Evolutionary conservation across 108 stramenopile species (phyloP), one percentile per base, ranked within the genome.

Genomic region (Cyclotella cryptica): DNA sequence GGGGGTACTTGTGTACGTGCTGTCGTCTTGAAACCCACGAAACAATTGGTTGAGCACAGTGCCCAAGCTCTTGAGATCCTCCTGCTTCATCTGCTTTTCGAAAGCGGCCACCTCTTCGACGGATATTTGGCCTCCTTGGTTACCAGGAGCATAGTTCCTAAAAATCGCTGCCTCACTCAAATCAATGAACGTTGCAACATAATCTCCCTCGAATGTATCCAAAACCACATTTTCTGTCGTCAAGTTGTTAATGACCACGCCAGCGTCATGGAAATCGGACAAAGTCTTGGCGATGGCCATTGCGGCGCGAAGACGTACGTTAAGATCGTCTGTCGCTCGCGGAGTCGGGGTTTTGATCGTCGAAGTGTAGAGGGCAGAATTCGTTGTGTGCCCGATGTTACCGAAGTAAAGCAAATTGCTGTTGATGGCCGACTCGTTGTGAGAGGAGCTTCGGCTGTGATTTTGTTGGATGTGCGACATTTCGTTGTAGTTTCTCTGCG

Each of bases 201-300:
- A 77, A 40, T 77, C 61, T 18, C 77, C 77, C 49, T 70, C 77
- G 58, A 19, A 73, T 18, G 75, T 39, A 18, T 51, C 47, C 52
- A 76, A n/a, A n/a, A n/a, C n/a, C n/a, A n/a, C n/a, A n/a, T n/a
- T n/a, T n/a, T n/a, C n/a, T n/a, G n/a, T n/a, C 58, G 67, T 55
- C 12, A 76, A 21, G 17, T 40, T 47, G 41, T 76, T 76, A 64
- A 68, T 18, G 10, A 55, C 65, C 57, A 76, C 66, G 1, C 75
- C 75, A 0, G 45, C 51, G 3, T 53, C 44, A 43, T 76, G 75
- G 46, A 76, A 69, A 46, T 67, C 66, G 22, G 17, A 17, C 45
- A 76, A 44, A 1, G 66, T 69, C 53, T 59, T 47, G 44, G 64
- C 43, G 7, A 76, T 76, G 10, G 68, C 68, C 66, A 67, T 60